These are phyloP conservation scores for Globisporangium recalcitrans DNA, from an alignment of 352 stramenopile genomes.

Conservation along the genomic window DNA sequence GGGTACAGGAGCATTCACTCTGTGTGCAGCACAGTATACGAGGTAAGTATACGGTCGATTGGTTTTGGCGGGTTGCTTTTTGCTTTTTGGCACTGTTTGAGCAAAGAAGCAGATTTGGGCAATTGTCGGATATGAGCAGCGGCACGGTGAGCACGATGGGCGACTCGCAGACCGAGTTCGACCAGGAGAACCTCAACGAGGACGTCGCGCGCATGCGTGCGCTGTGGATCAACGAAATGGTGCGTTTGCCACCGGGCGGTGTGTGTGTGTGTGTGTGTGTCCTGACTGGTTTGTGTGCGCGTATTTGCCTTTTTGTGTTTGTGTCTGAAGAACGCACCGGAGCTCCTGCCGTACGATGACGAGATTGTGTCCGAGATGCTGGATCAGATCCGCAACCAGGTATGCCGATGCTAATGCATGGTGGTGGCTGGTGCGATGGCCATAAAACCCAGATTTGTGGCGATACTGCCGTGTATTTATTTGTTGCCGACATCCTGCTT, in stretches of 20 bases:
- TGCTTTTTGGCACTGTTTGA: neutral
- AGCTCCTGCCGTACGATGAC: conserved; percentile 69
- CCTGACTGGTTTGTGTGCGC: neutral
- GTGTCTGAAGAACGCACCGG: conserved; percentile 67
- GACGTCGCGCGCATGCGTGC: conserved; percentile 63
- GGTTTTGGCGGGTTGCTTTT: neutral
- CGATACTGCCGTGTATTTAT: neutral
- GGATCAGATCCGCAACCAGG: conserved; percentile 79
- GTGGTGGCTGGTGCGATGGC: neutral
- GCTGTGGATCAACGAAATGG: conserved; percentile 82
- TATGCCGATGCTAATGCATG: conserved; percentile 10
- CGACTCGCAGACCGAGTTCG: conserved; percentile 32
- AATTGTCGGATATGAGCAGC: no score
- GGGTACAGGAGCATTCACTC: neutral
- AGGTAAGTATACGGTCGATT: neutral
- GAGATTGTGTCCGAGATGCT: conserved; percentile 82
- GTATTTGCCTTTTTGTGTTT: neutral
- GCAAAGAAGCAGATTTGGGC: neutral
- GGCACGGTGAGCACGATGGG: conserved; percentile 14
- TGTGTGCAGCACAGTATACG: neutral
- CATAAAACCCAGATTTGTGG: neutral
- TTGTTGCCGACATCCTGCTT: neutral
- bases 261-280: neutral
- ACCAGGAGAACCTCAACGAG: conserved; percentile 76
- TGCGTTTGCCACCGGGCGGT: conserved; percentile 17